Conservation (phyloP, 2,329 filamentous ascomycete genomes). For the Penicillium rolfsii region DNA sequence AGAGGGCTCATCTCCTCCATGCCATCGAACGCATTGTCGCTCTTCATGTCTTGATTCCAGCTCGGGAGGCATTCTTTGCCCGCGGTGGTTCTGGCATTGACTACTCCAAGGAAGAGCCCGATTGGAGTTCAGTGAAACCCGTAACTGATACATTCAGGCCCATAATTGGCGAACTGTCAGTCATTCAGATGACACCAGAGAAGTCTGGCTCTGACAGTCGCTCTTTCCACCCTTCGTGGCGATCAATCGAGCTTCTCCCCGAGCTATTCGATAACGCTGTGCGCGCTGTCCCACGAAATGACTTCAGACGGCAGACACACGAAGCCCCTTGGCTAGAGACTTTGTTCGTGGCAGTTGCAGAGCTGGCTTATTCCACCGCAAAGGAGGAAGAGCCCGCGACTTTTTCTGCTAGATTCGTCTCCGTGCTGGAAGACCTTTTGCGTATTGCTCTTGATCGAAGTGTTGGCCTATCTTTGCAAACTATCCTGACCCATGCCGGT, state of each 20-base stretch:
- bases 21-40: slow-evolving; percentile 44
- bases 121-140: slow-evolving; percentile 40
- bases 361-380: slow-evolving; percentile 43
- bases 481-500: slow-evolving; percentile 45
- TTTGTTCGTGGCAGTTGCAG: slow-evolving; percentile 50
- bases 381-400: slow-evolving; percentile 33
- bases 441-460: slow-evolving; percentile 44
- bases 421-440: slow-evolving; percentile 43
- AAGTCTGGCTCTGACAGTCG: slow-evolving; percentile 19
- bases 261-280: slow-evolving; percentile 52
- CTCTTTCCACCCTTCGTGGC: slow-evolving; percentile 29
- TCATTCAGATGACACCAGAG: slow-evolving; percentile 6
- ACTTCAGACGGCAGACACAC: slow-evolving; percentile 47
- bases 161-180: slow-evolving; percentile 36
- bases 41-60: slow-evolving; percentile 47
- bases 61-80: slow-evolving; percentile 43
- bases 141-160: slow-evolving; percentile 43
- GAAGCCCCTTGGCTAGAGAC: slow-evolving; percentile 56
- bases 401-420: slow-evolving; percentile 37
- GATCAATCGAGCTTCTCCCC: slow-evolving; percentile 41
- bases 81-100: slow-evolving; percentile 40
- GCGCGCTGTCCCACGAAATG: slow-evolving; percentile 49
- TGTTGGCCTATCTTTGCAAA: slow-evolving; percentile 46
- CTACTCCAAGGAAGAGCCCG: slow-evolving; percentile 39
- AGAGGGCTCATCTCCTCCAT: slow-evolving; percentile 37